Base-by-base conservation (phyloP, 345 rosid genomes). In the Kandelia obovata region DNA sequence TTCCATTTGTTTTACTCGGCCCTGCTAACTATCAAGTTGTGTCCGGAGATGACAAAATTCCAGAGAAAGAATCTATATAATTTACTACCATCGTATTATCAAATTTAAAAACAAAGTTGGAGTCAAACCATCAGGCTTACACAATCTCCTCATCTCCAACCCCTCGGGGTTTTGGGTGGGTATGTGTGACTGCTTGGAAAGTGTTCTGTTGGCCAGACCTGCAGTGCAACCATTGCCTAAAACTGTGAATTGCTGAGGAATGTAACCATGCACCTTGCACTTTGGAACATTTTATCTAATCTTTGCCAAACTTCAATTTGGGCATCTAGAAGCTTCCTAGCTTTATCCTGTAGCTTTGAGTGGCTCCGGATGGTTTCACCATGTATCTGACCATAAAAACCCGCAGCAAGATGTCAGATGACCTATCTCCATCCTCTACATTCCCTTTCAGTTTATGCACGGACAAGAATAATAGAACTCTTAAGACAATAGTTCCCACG, bases 171-270 rank as follows among this genome's bases (percentile, higher is more conserved):
- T 32, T 32, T 32, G 35, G 35, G 6, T 32, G 35, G 35, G 7
- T 32, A 32, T 5, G 35, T 32, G 35, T 7, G 35, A 32, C 37
- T 7, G 37, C 37, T 34, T 7, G 9, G 9, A 34, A 7, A 34
- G 28, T 49, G n/a, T 47, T 63, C 30, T 21, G 34, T 39, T 27
- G 16, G 49, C n/a, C 47, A 46, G 19, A 27, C 31, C 53, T 43
- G 35, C 26, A 7, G 16, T 10, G 2, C 16, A 47, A 13, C 0
- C 15, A 2, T 13, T 13, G 43, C 32, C 74, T 84, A 92, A 78
- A 95, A 86, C 73, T 92, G 98, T 53, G 98, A 92, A 71, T 89
- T 89, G 79, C 94, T 90, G 70, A 95, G 93, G 83, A 95, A 95
- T 55, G 91, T 82, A 59, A 95, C 83, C 83, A 96, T 75, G 87